Percentiles rank a stretch among this genome's conserved stretches.
Evolutionary conservation across 768 basidiomycete genomes (phyloP).

Genomic region (Collybia mongolica): DNA sequence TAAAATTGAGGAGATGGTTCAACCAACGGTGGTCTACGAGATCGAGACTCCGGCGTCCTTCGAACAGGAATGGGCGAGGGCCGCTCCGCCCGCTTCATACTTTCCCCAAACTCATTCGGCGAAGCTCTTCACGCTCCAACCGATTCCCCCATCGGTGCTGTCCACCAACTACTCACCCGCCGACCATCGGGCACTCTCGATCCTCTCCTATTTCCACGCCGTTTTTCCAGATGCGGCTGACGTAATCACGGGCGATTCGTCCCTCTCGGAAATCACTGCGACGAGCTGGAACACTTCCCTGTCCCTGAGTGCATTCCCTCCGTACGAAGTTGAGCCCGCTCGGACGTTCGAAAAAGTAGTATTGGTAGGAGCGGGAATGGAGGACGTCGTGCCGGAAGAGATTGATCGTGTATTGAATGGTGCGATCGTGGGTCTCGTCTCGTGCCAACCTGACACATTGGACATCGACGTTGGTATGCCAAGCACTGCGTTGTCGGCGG

Average conservation of each 20-base stretch:
- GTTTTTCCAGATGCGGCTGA: conserved; percentile 21
- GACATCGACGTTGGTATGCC: conserved; percentile 19
- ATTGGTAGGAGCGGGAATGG: conserved; percentile 70
- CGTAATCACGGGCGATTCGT: not conserved
- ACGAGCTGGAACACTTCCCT: conserved; percentile 61
- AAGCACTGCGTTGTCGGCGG: not conserved
- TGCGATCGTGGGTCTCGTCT: conserved; percentile 74
- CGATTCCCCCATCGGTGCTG: conserved; percentile 39
- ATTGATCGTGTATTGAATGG: conserved; percentile 74
- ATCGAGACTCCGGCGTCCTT: conserved; percentile 30
- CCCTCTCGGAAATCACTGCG: conserved; percentile 35
- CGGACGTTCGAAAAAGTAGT: conserved; percentile 62
- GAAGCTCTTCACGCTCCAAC: conserved; percentile 44
- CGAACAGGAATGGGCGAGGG: conserved; percentile 18
- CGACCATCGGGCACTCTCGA: conserved; percentile 68
- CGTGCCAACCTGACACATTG: conserved; percentile 41
- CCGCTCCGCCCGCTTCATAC: conserved; percentile 1
- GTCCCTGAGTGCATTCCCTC: conserved; percentile 67
- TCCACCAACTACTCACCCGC: conserved; percentile 50
- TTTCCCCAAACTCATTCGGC: conserved; percentile 3
- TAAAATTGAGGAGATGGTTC: conserved; percentile 65
- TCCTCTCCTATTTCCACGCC: conserved; percentile 80
- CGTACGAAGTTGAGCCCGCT: conserved; percentile 68
- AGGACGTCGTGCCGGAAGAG: conserved; percentile 76
- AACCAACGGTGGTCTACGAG: conserved; percentile 61